Evolutionary conservation across 1,284 basidiomycete genomes (phyloP).

Genomic region (Fistulina hepatica): DNA sequence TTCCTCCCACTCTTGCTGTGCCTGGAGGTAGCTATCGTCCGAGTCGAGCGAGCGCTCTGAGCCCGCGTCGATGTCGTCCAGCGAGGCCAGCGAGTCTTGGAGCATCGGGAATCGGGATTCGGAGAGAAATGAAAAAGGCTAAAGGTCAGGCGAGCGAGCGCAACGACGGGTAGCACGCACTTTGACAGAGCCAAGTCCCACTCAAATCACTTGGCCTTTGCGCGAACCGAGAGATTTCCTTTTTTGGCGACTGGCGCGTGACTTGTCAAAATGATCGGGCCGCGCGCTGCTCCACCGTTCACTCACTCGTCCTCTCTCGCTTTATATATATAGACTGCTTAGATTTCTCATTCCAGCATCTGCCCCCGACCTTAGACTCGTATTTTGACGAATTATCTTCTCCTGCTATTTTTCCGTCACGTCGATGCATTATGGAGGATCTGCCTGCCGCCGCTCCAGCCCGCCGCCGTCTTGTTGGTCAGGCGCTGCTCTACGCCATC

Average conservation of each 20-base stretch:
- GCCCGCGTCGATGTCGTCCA: conserved; percentile 38
- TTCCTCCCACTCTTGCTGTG: conserved; percentile 90
- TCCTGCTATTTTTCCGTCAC: conserved; percentile 11
- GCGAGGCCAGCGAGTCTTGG: conserved; percentile 21
- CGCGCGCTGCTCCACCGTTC: too few species aligned
- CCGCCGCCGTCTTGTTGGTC: conserved; percentile 45
- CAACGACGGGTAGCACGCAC: too few species aligned
- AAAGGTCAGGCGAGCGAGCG: too few species aligned
- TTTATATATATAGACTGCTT: too few species aligned
- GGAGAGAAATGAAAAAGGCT: too few species aligned
- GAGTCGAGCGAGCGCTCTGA: conserved; percentile 46
- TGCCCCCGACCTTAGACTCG: not conserved
- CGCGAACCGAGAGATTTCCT: too few species aligned
- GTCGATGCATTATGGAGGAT: conserved; percentile 38
- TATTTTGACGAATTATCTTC: conserved; percentile 3
- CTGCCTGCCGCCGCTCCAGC: conserved; percentile 21
- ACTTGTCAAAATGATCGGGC: too few species aligned
- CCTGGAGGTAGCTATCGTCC: conserved; percentile 64
- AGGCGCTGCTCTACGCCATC: conserved; percentile 71
- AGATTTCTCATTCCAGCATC: too few species aligned
- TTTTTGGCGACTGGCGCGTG: too few species aligned
- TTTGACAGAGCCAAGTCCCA: too few species aligned
- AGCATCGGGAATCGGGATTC: conserved; percentile 10
- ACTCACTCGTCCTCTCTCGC: too few species aligned
- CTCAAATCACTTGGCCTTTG: too few species aligned